A percentile compares a stretch with the other conserved stretches of the same genome.
Evolutionary conservation across 768 basidiomycete genomes (phyloP).

Genomic region (Lactarius hatsudake): DNA sequence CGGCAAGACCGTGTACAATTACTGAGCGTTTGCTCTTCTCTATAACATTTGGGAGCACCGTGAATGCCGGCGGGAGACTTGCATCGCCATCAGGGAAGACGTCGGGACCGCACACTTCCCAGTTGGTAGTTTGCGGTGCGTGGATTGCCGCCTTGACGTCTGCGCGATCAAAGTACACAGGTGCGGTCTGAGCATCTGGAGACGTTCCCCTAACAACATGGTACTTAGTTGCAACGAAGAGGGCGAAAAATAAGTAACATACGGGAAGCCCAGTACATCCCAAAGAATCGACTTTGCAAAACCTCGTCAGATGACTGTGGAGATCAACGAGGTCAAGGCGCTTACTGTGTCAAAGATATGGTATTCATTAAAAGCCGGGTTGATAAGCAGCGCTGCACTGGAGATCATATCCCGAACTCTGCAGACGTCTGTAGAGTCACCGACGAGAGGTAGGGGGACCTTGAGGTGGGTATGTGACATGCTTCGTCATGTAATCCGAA

Average conservation of each 20-base stretch:
- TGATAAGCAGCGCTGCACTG: conserved; percentile 55
- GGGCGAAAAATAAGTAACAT: conserved; percentile 24
- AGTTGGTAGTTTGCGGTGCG: conserved; percentile 57
- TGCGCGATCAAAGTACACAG: conserved; percentile 65
- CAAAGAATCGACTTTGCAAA: conserved; percentile 52
- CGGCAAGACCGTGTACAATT: conserved; percentile 69
- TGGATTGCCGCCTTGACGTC: conserved; percentile 74
- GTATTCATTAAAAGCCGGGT: conserved; percentile 77
- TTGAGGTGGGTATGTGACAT: conserved; percentile 67
- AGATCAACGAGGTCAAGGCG: background rate
- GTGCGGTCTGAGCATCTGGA: conserved; percentile 51
- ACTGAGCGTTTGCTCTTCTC: conserved; percentile 69
- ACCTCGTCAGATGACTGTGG: background rate
- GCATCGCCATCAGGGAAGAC: conserved; percentile 63
- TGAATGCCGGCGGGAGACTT: conserved; percentile 60
- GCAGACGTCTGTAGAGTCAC: conserved; percentile 51
- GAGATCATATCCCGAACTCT: conserved; percentile 69
- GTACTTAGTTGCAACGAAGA: background rate
- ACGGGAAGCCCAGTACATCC: conserved; percentile 86
- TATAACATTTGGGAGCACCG: conserved; percentile 70
- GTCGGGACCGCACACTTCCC: conserved; percentile 57
- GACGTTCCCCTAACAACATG: conserved; percentile 42
- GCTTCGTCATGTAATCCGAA: conserved; percentile 55
- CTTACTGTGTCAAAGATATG: conserved; percentile 67
- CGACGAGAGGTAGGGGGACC: conserved; percentile 66